phyloP scores from a whole-genome alignment of 257 asterid genomes.

The Henckelia pumila region DNA sequence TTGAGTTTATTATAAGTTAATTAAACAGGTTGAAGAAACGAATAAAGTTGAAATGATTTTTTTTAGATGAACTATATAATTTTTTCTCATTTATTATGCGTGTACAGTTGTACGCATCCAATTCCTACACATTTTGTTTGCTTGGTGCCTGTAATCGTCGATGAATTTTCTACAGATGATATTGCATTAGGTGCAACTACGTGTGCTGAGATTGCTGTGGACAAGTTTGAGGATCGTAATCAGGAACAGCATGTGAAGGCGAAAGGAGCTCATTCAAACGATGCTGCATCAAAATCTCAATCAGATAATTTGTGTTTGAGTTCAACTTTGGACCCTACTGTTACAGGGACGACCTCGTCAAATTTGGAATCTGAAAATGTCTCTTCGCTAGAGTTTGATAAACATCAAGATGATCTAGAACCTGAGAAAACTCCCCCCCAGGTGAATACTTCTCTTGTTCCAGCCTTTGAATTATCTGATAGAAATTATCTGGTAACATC shows the following conservation, averaged over 20 bases:
- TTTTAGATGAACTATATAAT: background rate
- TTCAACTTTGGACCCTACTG: constrained; percentile 27
- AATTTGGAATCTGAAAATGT: constrained; percentile 23
- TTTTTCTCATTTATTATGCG: constrained; percentile 9
- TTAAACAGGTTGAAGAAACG: background rate
- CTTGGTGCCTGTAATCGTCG: background rate
- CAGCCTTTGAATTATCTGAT: constrained; percentile 27
- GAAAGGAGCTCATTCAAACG: constrained; percentile 24
- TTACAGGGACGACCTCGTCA: constrained; percentile 15
- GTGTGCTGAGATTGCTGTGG: constrained; percentile 24
- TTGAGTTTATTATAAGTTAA: too few relatives aligned
- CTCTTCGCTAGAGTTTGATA: constrained; percentile 26
- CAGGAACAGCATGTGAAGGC: constrained; percentile 23
- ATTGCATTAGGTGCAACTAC: constrained; percentile 24
- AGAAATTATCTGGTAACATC: constrained; percentile 26
- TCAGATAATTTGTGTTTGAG: constrained; percentile 17
- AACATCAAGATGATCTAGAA: constrained; percentile 24
- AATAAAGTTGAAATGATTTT: background rate
- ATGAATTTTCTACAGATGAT: constrained; percentile 6
- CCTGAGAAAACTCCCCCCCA: constrained; percentile 16
- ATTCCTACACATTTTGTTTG: background rate
- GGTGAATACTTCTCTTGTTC: constrained; percentile 30
- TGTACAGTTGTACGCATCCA: constrained; percentile 18
- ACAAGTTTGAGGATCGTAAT: constrained; percentile 25
- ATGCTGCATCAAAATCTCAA: constrained; percentile 32